Base-by-base conservation (phyloP, 768 basidiomycete species). In the Tricholoma matsutake region DNA sequence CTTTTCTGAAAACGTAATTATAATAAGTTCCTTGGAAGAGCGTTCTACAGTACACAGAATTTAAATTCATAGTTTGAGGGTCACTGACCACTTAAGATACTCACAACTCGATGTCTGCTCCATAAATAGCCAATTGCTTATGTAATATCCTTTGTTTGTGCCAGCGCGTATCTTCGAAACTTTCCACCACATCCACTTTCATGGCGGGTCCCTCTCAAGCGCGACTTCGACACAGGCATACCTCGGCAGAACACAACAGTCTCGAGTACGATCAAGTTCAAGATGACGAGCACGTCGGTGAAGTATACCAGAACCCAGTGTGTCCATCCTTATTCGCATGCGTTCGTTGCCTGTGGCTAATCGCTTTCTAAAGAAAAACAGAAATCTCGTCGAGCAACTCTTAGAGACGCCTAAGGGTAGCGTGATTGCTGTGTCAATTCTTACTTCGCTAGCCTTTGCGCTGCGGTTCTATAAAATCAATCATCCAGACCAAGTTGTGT, bases 401-500 rank as follows among this genome's bases (percentile, higher is more conserved):
- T 72, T 92, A 51, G 88, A 92, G 69, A 83, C 86, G 14, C 76
- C 78, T 52, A 78, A 80, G 58, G 87, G 83, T 54, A 92, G 88
- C 73, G 75, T 80, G 61, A 74, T 81, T 28, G 79, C 88, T n/a
- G 84, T 90, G 47, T 79, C 78, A 49, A 68, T 81, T 14, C 79
- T 93, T 47, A 94, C 93, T 18, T 79, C 84, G 3, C 72, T 93
- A 54, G 91, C 94, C 20, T 92, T 95, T 72, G 86, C 86, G 18
- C 70, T 94, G 63, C 87, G 95, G 34, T 95, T 96, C 78, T 96
- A 92, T 82, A 93, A 96, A 79, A 93, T 96, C 72, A 92, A 89
- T 71, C 88, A 92, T 71, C 95, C 94, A 47, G 92, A 95, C 80
- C 91, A 94, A 78, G 94, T 96, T 63, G 94, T 96, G 92, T 94